Conservation (phyloP, 345 rosid species). For the Euphorbia pulcherrima region DNA sequence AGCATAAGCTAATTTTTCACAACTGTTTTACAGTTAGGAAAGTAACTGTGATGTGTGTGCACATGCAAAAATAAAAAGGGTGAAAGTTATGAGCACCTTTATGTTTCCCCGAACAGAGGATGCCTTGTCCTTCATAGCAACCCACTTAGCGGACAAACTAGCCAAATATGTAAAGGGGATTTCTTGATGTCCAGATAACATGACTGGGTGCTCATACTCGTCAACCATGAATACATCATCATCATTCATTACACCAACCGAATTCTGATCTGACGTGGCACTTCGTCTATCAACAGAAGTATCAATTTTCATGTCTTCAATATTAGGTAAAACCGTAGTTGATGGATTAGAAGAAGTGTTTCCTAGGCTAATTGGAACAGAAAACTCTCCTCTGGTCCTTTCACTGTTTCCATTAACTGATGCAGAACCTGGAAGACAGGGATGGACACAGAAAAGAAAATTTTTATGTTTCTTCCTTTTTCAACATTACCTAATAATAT, state of each 20-base stretch:
- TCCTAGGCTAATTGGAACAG: slow-evolving; percentile 26
- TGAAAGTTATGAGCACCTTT: slow-evolving; percentile 45
- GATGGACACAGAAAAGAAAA: background rate
- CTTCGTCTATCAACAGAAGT: slow-evolving; percentile 25
- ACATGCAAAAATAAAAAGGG: background rate
- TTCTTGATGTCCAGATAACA: slow-evolving; percentile 48
- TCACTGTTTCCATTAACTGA: slow-evolving; percentile 28
- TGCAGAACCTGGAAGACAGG: slow-evolving; percentile 35
- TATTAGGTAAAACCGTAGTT: slow-evolving; percentile 34
- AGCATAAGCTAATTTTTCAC: background rate
- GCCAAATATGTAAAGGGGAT: slow-evolving; percentile 87
- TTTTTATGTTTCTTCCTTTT: background rate
- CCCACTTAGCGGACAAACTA: slow-evolving; percentile 75
- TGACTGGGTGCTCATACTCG: slow-evolving; percentile 47
- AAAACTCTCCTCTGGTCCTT: slow-evolving; percentile 32
- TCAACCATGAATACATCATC: slow-evolving; percentile 41
- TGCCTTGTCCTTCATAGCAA: slow-evolving; percentile 46
- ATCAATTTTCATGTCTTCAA: slow-evolving; percentile 33
- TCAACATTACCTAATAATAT: background rate
- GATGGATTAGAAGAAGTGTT: slow-evolving; percentile 34
- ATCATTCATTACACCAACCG: slow-evolving; percentile 18
- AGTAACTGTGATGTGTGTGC: background rate
- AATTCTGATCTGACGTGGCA: slow-evolving; percentile 23
- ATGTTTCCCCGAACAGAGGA: slow-evolving; percentile 59
- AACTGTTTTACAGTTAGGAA: background rate